Evolutionary conservation across 805 yeast genomes (phyloP), one percentile per base, ranked within the genome.

Genomic region (Ogataea sp.): DNA sequence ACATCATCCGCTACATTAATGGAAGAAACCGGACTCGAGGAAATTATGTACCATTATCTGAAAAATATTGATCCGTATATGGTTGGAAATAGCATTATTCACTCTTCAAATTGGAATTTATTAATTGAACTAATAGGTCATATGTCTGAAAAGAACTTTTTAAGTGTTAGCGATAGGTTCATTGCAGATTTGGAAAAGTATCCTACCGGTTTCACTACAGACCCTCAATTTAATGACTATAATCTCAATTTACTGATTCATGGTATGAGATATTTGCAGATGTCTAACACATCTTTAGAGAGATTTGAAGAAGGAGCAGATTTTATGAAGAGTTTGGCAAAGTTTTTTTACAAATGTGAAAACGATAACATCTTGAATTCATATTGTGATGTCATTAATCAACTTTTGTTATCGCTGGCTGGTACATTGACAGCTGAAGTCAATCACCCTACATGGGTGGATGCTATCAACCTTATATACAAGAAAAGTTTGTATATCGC

Each of bases 391-490:
- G 95, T 87, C 1, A 67, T 89, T 30, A 72, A 82, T 40, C 80
- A 76, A 39, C 70, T 93, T 20, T 61, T 93, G 2, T 62, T 87
- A 31, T 94, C 97, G 0, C 58, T 93, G 20, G 94, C 97, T 0
- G 90, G 86, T 8, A 69, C 78, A 1, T 68, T 89, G 25, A 86
- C 96, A 0, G 97, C 96, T 0, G 99, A 93, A 55, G 89, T 87
- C 1, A 90, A 93, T 52, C 95, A 90, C 56, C 98, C 98, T 3
- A 78, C 83, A 1, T 93, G 98, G 99, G 79, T 81, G 0, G 84
- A 78, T 31, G 93, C 96, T 0, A 74, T 87, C 39, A 72, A 73
- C 18, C 62, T 68, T 16, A 75, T 90, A 13, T 79, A 73, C 55
- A 59, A 67, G 14, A 74, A 70, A 41, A 42, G 56, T 71, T 14